Evolutionary conservation across 495 filamentous ascomycete species (phyloP), one percentile per base, ranked within the genome.

Genomic region (Apodospora peruviana): DNA sequence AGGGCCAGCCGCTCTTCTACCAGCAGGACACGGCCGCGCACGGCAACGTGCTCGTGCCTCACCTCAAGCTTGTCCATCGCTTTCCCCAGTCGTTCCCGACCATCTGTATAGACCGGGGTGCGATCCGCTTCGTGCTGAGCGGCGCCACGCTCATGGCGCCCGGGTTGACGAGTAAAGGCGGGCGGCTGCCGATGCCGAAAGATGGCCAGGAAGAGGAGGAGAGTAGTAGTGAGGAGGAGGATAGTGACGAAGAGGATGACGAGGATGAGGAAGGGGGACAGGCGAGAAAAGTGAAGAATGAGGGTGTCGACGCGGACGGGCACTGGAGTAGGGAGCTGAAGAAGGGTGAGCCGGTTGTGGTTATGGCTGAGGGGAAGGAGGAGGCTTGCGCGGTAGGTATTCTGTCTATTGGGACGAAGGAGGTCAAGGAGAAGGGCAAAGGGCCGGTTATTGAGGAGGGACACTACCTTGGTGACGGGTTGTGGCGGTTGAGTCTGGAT

Each of bases 101-200:
- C 20, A 64, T 88, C 37, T 79, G 83, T 45, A 90, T 95, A 60
- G 91, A 97, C 67, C 83, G 93, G 42, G 93, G 93, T 44, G 93
- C 94, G 0, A 96, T 97, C 66, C 88, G 94, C 49, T 98, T 98
- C 70, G 91, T 98, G 23, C 78, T 98, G 1, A 84, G 81, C 2
- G 93, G 93, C 19, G 93, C 93, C 0, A 85, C 91, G 45, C 82
- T 98, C 37, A 98, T 98, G 93, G 90, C 87, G 11, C 93, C 93
- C 0, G 93, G 93, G 0, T 62, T 97, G 50, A 98, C 93, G 7
- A 85, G 80, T 8, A 62, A 83, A 0, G 93, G 94, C 1, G 93
- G 93, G 0, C 58, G 82, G 24, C 65, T 98, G 55, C 93, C 22
- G 75, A 70, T 43, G 61, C 71, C 23, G 74, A 80, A 50, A 23